Percentiles rank a stretch among this genome's conserved stretches.
These are phyloP conservation scores for Aspergillus aculeatus DNA, from an alignment of 2,329 filamentous ascomycete species.

Conservation along the genomic window DNA sequence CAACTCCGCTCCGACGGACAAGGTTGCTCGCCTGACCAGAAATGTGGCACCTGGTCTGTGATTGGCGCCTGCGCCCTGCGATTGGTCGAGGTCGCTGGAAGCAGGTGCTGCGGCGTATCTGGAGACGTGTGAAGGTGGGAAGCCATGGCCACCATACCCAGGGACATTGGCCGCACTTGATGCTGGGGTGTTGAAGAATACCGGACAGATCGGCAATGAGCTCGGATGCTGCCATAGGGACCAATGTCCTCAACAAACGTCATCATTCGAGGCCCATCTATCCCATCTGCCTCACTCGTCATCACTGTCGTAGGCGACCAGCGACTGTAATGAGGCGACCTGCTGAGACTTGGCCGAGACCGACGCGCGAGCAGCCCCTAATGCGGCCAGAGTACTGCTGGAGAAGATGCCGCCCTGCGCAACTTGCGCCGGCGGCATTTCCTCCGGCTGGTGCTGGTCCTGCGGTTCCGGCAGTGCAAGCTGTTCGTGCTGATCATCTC, in stretches of 20 bases:
- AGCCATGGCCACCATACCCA: too few species aligned
- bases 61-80: too few species aligned
- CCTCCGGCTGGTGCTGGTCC: constrained; percentile 43
- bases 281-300: constrained; percentile 55
- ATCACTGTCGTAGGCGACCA: constrained; percentile 89
- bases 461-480: constrained; percentile 57
- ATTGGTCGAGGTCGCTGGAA: too few species aligned
- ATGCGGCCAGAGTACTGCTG: constrained; percentile 73
- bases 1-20: too few species aligned
- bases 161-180: too few species aligned
- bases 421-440: constrained; percentile 33
- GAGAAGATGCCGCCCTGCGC: constrained; percentile 70
- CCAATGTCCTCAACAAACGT: not conserved
- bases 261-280: not conserved
- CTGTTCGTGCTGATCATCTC: not conserved
- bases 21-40: too few species aligned
- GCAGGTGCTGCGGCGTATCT: too few species aligned
- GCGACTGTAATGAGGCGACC: constrained; percentile 54
- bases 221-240: too few species aligned
- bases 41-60: too few species aligned
- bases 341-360: constrained; percentile 45
- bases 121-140: too few species aligned
- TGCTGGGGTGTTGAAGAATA: too few species aligned
- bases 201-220: too few species aligned
- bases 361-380: constrained; percentile 59